phyloP scores from a whole-genome alignment of 2,329 filamentous ascomycete species.

The Triangularia verruculosa region DNA sequence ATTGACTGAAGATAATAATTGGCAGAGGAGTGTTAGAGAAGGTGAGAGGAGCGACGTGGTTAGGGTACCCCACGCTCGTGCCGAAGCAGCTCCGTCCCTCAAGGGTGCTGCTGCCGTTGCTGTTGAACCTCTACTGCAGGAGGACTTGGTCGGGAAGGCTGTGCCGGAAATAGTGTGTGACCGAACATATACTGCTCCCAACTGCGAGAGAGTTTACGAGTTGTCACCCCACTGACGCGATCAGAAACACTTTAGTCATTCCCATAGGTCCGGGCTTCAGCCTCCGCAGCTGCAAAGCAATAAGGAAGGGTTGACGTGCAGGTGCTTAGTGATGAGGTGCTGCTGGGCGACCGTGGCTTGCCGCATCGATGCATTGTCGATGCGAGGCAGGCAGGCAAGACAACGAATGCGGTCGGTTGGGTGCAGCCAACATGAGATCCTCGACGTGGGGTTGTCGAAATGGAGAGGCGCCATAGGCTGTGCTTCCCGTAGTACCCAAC shows the following conservation, averaged over 20 bases:
- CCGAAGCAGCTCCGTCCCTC: not conserved
- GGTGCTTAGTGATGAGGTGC: conserved; percentile 10
- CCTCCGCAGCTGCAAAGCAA: not conserved
- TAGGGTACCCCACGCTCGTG: not conserved
- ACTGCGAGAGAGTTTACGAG: not conserved
- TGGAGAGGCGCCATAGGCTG: not conserved
- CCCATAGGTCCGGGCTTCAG: not conserved
- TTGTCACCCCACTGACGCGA: conserved; percentile 1
- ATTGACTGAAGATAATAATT: not conserved
- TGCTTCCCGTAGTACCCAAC: not conserved
- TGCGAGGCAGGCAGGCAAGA: conserved; percentile 7
- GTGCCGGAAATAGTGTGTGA: not conserved
- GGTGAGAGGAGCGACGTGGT: not conserved
- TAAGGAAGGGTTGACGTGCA: conserved; percentile 7
- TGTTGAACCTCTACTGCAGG: not conserved
- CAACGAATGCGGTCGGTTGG: conserved; percentile 1
- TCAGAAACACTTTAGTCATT: not conserved
- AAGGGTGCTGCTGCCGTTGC: not conserved
- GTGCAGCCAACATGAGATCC: not conserved
- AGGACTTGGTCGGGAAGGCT: not conserved
- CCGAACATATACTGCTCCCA: not conserved
- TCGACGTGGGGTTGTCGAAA: not conserved
- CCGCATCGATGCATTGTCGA: conserved; percentile 4
- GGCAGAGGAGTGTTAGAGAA: not conserved
- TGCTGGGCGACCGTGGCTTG: not conserved